Percentiles rank a stretch among this genome's conserved stretches.
Evolutionary conservation across 2,329 filamentous ascomycete genomes (phyloP).

Genomic region (Ascochyta pisi): DNA sequence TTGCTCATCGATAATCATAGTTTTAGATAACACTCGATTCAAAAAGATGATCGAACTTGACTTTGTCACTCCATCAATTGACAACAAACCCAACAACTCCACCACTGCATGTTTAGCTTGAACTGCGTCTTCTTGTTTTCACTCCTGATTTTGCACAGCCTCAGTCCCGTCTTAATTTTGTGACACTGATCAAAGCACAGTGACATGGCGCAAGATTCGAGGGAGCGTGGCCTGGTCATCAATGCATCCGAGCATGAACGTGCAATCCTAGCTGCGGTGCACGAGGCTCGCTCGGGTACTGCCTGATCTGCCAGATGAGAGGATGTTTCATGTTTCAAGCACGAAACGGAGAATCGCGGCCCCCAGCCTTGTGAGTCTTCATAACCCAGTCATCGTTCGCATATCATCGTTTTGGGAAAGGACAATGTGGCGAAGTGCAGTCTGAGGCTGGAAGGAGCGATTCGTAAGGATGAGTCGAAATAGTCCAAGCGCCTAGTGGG

Average conservation of each 20-base stretch:
- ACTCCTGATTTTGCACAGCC: slow-evolving; percentile 9
- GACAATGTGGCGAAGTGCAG: slow-evolving; percentile 13
- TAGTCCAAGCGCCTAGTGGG: slow-evolving; percentile 27
- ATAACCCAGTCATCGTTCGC: slow-evolving; percentile 10
- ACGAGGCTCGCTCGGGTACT: slow-evolving; percentile 22
- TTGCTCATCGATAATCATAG: slow-evolving; percentile 15
- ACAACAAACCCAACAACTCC: not conserved
- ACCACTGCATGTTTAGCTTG: not conserved
- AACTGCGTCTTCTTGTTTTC: not conserved
- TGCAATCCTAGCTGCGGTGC: slow-evolving; percentile 14
- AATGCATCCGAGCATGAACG: slow-evolving; percentile 18
- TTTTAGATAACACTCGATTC: slow-evolving; percentile 8
- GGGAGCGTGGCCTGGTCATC: slow-evolving; percentile 15
- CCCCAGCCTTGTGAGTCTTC: slow-evolving; percentile 7
- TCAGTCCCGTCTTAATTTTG: not conserved
- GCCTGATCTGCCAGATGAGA: slow-evolving; percentile 20
- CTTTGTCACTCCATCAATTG: not conserved
- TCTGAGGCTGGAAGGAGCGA: slow-evolving; percentile 12
- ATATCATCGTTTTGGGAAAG: slow-evolving; percentile 5
- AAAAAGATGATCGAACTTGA: not conserved
- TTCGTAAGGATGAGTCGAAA: slow-evolving; percentile 38
- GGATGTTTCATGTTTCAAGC: slow-evolving; percentile 17
- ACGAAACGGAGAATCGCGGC: slow-evolving; percentile 1
- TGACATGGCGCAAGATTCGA: slow-evolving; percentile 14
- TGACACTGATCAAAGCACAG: slow-evolving; percentile 7